Base-by-base conservation (phyloP, 2,329 filamentous ascomycete species). In the Epichloe bromicola region DNA sequence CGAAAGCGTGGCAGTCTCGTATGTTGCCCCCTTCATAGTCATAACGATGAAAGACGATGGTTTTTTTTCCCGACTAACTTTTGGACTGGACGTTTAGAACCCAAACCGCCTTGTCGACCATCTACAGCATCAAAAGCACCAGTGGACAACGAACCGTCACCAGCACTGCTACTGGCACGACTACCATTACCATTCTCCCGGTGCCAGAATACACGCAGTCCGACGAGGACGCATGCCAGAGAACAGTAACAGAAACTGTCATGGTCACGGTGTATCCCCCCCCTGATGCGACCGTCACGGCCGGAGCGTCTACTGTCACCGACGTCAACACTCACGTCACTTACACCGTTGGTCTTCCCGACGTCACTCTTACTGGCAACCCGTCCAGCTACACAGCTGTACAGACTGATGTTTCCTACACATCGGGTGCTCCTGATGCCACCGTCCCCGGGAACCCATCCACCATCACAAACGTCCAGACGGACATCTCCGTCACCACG, bases 1-100 rank as follows among this genome's bases (percentile, higher is more conserved):
- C 36, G 54, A 62, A 51, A 63, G 58, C 44, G 58, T 66, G 23
- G 64, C 67, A 1, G 59, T 68, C 54, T 65, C 65, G 67, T 69
- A 57, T 60, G 67, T 57, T 34, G 10, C 14, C 11, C 11, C 7
- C 4, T 17, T 12, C 4, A n/a, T 36, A 33, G 14, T 6, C 14
- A 20, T 11, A 2, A 15, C 17, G 7, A 10, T 11, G 2, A n/a
- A 15, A 17, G 12, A 6, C 17, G 37, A 30, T 14, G 36, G 2
- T 8, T 6, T 7, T 5, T 5, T 12, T 6, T 10, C 49, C 49
- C 23, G 20, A 14, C 41, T 49, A 15, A 52, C 19, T n/a, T 40
- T 30, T 23, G 41, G 15, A 7, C 52, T 59, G 42, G 14, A 10
- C 23, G 20, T 20, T 10, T 15, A 68, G 66, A 39, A 69, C 66